Evolutionary conservation across 179 eudicot species (phyloP).

Genomic region (Sideroxylon spinosum): DNA sequence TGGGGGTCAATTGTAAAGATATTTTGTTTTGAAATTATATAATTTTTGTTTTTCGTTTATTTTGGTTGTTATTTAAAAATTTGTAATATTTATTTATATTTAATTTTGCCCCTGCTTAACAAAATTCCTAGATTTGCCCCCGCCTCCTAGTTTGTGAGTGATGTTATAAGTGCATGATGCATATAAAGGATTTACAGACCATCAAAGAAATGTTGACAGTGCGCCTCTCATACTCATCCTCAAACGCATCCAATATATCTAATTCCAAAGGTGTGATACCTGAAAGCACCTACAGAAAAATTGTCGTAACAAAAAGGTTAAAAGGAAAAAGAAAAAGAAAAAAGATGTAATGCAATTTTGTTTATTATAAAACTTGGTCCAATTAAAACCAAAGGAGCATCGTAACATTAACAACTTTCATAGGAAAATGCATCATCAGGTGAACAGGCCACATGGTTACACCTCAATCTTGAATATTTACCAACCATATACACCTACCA

Average conservation of each 20-base stretch:
- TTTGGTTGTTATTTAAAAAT: too few species aligned
- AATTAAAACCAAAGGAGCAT: background rate
- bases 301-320: background rate
- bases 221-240: slow-evolving; percentile 82
- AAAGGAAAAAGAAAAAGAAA: background rate
- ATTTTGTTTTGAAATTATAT: too few species aligned
- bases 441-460: too few species aligned
- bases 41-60: too few species aligned
- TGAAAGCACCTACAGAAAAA: slow-evolving; percentile 54
- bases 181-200: slow-evolving; percentile 36
- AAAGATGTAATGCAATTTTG: background rate
- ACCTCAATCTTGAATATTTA: too few species aligned
- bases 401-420: too few species aligned
- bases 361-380: background rate
- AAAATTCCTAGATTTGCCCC: too few species aligned
- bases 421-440: too few species aligned
- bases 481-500: too few species aligned
- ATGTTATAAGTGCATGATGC: background rate
- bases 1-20: too few species aligned
- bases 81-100: too few species aligned
- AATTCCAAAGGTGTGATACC: slow-evolving; percentile 66
- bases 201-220: slow-evolving; percentile 52
- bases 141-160: background rate
- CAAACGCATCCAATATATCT: slow-evolving; percentile 65
- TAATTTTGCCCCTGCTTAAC: too few species aligned